A percentile compares a stretch with the other conserved stretches of the same genome.
Evolutionary conservation across 2,329 filamentous ascomycete species (phyloP).

Genomic region (Fusarium pseudoanthophilum): DNA sequence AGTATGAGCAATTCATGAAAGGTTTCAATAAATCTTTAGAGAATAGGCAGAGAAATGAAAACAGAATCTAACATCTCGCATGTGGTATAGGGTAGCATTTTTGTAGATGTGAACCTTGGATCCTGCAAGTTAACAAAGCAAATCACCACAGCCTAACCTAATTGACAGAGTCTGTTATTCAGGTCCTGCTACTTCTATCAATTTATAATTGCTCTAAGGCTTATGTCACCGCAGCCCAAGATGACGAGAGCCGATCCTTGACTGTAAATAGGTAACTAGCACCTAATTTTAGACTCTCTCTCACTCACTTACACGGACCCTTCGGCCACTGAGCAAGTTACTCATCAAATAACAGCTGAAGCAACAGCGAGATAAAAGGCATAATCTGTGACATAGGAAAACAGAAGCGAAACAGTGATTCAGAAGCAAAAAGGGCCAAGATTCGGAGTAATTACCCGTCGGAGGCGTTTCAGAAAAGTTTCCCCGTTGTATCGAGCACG

Average conservation of each 20-base stretch:
- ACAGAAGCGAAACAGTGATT: not conserved
- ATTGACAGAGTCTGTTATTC: not conserved
- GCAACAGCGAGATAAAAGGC: not conserved
- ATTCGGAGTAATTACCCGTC: slow-evolving; percentile 14
- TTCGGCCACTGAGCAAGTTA: not conserved
- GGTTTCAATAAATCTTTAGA: not conserved
- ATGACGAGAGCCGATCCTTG: slow-evolving; percentile 18
- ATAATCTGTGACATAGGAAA: not conserved
- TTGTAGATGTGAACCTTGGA: too few species aligned
- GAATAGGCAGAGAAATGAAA: too few species aligned
- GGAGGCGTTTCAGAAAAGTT: slow-evolving; percentile 34
- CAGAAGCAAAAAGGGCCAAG: not conserved
- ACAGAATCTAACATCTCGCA: not conserved
- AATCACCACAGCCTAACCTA: not conserved
- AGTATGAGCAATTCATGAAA: not conserved
- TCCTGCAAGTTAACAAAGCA: not conserved
- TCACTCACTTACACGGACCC: not conserved
- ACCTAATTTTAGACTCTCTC: not conserved
- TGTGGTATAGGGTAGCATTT: not conserved
- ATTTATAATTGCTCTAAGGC: not conserved
- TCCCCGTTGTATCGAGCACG: slow-evolving; percentile 40
- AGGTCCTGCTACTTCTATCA: not conserved
- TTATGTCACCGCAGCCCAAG: slow-evolving; percentile 3
- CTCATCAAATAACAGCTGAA: not conserved
- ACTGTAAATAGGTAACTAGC: not conserved